Conservation (phyloP, 345 rosid species). For the Chamaenerion angustifolium region DNA sequence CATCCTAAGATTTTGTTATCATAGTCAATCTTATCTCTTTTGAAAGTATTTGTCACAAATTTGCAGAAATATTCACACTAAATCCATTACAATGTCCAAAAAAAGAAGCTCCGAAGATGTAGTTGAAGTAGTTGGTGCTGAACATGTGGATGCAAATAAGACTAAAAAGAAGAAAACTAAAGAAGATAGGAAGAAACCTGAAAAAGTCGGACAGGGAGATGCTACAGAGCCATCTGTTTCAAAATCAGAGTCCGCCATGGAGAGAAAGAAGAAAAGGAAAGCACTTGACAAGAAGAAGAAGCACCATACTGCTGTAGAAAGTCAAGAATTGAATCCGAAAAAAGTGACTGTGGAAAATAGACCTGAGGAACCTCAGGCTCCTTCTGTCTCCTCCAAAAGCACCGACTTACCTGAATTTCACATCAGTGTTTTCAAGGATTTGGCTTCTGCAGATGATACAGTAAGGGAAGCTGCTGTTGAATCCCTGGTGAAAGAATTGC, state of each 20-base stretch:
- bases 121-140: not conserved
- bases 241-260: slow-evolving; percentile 48
- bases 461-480: slow-evolving; percentile 54
- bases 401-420: slow-evolving; percentile 48
- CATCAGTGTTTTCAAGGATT: slow-evolving; percentile 55
- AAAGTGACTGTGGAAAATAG: slow-evolving; percentile 7
- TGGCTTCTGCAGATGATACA: slow-evolving; percentile 46
- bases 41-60: too few relatives aligned
- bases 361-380: slow-evolving; percentile 19
- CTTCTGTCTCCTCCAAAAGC: slow-evolving; percentile 1
- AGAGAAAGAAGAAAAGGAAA: slow-evolving; percentile 68
- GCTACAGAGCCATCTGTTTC: slow-evolving; percentile 9
- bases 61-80: not conserved
- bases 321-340: slow-evolving; percentile 15
- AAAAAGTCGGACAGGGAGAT: not conserved
- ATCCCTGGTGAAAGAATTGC: slow-evolving; percentile 47
- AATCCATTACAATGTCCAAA: slow-evolving; percentile 1
- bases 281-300: slow-evolving; percentile 63
- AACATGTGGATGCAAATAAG: slow-evolving; percentile 3
- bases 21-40: too few relatives aligned
- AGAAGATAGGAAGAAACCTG: slow-evolving; percentile 4
- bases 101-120: slow-evolving; percentile 6
- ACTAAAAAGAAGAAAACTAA: slow-evolving; percentile 24
- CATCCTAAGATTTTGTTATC: too few relatives aligned
- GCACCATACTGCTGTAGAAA: slow-evolving; percentile 20